Base-by-base conservation (phyloP, 2,329 filamentous ascomycete genomes). In the Fusarium longipes region DNA sequence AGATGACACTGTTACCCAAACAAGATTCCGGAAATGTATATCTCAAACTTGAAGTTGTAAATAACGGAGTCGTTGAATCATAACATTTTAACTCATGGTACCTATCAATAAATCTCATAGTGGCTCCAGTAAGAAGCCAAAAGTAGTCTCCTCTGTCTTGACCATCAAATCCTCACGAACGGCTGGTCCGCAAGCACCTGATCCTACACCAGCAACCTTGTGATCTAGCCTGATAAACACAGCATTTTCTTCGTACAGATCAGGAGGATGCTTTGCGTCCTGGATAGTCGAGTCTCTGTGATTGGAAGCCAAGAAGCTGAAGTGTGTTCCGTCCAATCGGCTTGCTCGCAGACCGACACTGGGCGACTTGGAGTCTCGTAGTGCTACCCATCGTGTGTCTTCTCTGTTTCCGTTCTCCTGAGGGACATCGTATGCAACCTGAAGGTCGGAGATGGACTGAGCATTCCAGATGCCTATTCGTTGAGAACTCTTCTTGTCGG, bases 371-470 rank as follows among this genome's bases (percentile, higher is more conserved):
- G 57, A 50, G 22, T 76, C 57, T 5, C 56, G 71, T 8, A 83
- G 57, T 15, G 77, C 76, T 6, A 91, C 75, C 84, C 87, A 91
- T 8, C 85, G 80, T 0, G 84, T 86, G 32, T 86, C 86, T 54
- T 85, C 86, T 15, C 86, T 81, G 73, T 91, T 92, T 1, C 87
- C 87, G 51, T 84, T 87, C 69, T 92, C 89, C 73, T 92, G 89
- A 0, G 89, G 89, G 22, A 88, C 87, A 18, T 92, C 89, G 70
- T 91, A 91, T 1, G 81, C 79, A 0, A 83, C 82, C 71, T 85
- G 84, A 25, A 91, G 79, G 1, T 83, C 81, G 1, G 81, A 78
- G 2, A 88, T 77, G 1, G 73, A 75, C 1, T 72, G 71, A 2
- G 70, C 74, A 0, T 72, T 73, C 75, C 81, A 87, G 38, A 86